Evolutionary conservation across 768 basidiomycete genomes (phyloP), one percentile per base, ranked within the genome.

Genomic region (Tylopilus sp.): DNA sequence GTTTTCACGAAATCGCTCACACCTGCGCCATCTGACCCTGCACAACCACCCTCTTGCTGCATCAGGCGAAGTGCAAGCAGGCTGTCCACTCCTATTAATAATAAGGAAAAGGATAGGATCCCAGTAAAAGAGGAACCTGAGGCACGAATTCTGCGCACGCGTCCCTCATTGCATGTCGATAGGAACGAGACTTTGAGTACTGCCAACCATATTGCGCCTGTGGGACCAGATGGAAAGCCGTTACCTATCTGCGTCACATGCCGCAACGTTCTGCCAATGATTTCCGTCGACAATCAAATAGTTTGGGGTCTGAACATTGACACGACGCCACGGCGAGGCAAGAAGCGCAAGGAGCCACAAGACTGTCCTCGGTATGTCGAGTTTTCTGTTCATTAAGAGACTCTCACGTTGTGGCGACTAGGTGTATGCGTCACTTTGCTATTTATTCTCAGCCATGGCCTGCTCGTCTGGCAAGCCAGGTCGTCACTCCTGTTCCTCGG

Each of bases 391-490:
- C 47, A 30, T 52, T 55, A 57, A 20, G 25, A 36, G 53, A 45
- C 36, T 57, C 52, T 55, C 47, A 58, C 51, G 31, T 45, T 58
- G 44, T 44, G 38, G 47, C 51, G 42, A 42, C 17, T 60, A 90
- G 88, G 52, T 91, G 89, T 65, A 76, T 91, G 68, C 85, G 89
- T 18, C 89, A 91, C 66, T 79, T 75, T 59, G 88, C 85, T 11
- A 91, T 91, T 51, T 91, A 91, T 68, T 77, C 75, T 2, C 73
- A 77, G 48, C 67, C 78, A 3, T 91, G 89, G 89, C 89, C 89
- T 20, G 72, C 75, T 44, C 85, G 89, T 48, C 61, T 80, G 15
- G 71, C 79, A 17, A 66, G 54, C 35, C 70, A 75, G 31, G 77
- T 78, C 43, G 79, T 80, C 15, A 62, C 70, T 6, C 59, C 72